These are phyloP conservation scores for Curvularia sp. DNA, from an alignment of 2,329 filamentous ascomycete genomes.

Conservation along the genomic window DNA sequence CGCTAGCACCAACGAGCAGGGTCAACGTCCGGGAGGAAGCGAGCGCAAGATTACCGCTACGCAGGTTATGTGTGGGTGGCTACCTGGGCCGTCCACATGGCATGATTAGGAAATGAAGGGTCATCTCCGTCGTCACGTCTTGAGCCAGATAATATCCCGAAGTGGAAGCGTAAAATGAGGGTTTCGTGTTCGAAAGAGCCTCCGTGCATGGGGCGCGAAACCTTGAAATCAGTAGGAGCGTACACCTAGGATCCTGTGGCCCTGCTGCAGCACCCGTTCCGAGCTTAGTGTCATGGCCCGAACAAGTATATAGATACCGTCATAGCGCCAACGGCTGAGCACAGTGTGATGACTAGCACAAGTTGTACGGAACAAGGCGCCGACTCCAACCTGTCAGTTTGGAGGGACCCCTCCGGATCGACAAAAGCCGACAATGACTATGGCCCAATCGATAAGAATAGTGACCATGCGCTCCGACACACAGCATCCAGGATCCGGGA, in stretches of 20 bases:
- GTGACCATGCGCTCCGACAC: constrained; percentile 37
- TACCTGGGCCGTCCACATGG: constrained; percentile 34
- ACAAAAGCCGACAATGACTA: constrained; percentile 42
- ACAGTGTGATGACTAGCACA: constrained; percentile 30
- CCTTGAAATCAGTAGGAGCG: constrained; percentile 37
- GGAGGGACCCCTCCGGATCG: constrained; percentile 44
- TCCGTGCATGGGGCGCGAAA: constrained; percentile 47
- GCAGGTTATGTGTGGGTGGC: constrained; percentile 32
- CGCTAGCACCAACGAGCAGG: constrained; percentile 44
- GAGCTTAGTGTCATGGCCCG: constrained; percentile 33
- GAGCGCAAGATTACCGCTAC: constrained; percentile 47
- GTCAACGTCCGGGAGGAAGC: constrained; percentile 52
- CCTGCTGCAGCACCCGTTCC: constrained; percentile 28
- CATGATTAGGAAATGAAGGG: constrained; percentile 51
- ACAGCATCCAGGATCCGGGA: constrained; percentile 22
- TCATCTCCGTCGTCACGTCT: constrained; percentile 40
- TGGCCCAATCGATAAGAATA: constrained; percentile 50
- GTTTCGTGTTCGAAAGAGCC: constrained; percentile 42
- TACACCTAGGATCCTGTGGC: constrained; percentile 19
- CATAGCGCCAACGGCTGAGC: constrained; percentile 32
- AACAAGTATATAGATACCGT: constrained; percentile 42
- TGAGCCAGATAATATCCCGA: constrained; percentile 42
- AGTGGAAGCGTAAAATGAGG: constrained; percentile 44
- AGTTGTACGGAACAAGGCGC: constrained; percentile 40
- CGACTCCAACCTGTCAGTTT: constrained; percentile 45